Base-by-base conservation (phyloP, 169 alveolate genomes). In the Cryptosporidium baileyi region DNA sequence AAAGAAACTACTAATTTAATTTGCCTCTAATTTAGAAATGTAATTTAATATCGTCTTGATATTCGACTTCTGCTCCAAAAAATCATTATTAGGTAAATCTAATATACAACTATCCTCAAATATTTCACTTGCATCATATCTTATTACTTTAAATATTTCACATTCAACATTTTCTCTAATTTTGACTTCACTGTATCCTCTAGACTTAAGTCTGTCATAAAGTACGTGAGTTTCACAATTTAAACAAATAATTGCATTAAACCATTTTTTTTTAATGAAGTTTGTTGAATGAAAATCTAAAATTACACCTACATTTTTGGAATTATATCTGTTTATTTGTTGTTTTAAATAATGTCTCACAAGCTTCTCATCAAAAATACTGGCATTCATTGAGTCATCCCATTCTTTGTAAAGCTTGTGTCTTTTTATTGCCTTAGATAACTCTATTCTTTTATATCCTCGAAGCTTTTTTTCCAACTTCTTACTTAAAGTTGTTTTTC, bases 91-190 rank as follows among this genome's bases (percentile, higher is more conserved):
- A 28, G 82, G 62, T 59, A 88, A 60, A 52, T 80, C 89, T 3
- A 91, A n/a, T 17, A 89, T 89, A 13, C 52, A 61, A 28, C 80
- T 89, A 19, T 54, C 57, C 26, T 63, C 80, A 60, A 79, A 91
- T 45, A 63, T 63, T 26, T 88, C 90, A 17, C 54, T 45, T 19
- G 88, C 91, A 62, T 91, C 94, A 11, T 88, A 91, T 60, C 81
- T 54, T 19, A 89, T 65, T n/a, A 91, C 93, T 45, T 89, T 88
- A 89, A 91, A 85, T 28, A 91, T 91, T 88, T 91, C 94, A 62
- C 92, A 89, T 49, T 91, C 93, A 45, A 91, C 80, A 60, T 91
- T 91, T 57, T 91, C 94, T 45, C 80, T 88, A 44, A 89, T 91
- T 82, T 91, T 91, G 36, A 79, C 74, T 17, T 91, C 82, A 52